Base-by-base conservation (phyloP, 129 eudicot genomes). In the Escallonia herrerae region DNA sequence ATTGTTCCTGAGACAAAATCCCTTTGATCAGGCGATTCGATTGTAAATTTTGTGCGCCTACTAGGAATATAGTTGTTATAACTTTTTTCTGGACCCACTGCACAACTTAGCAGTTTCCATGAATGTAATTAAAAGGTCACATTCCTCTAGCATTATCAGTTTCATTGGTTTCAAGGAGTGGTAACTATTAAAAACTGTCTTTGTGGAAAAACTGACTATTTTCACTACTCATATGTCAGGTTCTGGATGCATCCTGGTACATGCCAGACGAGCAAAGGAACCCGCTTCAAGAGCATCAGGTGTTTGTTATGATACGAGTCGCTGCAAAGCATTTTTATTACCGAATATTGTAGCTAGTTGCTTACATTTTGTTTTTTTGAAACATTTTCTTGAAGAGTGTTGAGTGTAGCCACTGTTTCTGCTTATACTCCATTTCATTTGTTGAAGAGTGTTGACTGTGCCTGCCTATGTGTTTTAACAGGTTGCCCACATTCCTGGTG, bases 201-300 rank as follows among this genome's bases (percentile, higher is more conserved):
- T 22, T 22, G 33, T 22, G 33, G 33, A 22, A 1, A 22, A 22
- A 22, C 33, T 22, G 33, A 22, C 33, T 22, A 22, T 22, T 53
- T n/a, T 53, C 33, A 53, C 14, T 11, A 53, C 14, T 53, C 33
- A 49, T n/a, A 53, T 52, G 69, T 47, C 79, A 91, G 95, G 94
- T 91, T 60, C 68, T 93, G 75, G 96, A 93, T 76, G 98, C 95
- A n/a, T 93, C 98, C 40, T 93, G 98, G 96, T 93, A 93, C 79
- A 85, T 93, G 98, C 98, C 96, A 43, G 82, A 86, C 70, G 98
- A 93, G 69, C 87, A 88, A 60, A 82, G 96, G 72, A 85, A 93
- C 54, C 91, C 98, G 48, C 83, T 88, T 63, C 91, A 86, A 79
- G 98, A 93, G 69, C 88, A 93, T 77, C 96, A 86, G 95, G 98